Percentiles rank a stretch among this genome's conserved stretches.
Evolutionary conservation across 805 yeast genomes (phyloP).

Genomic region (Saturnispora diversa): DNA sequence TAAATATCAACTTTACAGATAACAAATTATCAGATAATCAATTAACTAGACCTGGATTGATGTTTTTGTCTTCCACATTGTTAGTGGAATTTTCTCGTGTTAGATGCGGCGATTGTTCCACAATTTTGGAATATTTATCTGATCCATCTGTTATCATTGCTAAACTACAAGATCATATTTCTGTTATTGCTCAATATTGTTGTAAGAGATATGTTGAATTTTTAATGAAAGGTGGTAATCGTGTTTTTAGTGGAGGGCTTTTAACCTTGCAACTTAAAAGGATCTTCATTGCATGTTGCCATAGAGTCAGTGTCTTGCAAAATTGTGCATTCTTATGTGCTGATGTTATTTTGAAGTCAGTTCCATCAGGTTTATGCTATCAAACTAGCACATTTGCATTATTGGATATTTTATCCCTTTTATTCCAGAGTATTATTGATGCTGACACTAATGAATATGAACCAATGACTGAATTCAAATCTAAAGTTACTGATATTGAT

Average conservation of each 20-base stretch:
- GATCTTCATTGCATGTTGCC: conserved; percentile 65
- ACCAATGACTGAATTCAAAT: conserved; percentile 61
- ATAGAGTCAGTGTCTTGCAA: conserved; percentile 66
- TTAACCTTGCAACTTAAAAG: conserved; percentile 63
- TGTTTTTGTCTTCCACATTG: conserved; percentile 79
- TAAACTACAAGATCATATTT: conserved; percentile 62
- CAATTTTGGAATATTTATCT: conserved; percentile 68
- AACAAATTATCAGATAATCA: conserved; percentile 29
- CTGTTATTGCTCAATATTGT: conserved; percentile 52
- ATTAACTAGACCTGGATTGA: conserved; percentile 65
- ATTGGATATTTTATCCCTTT: conserved; percentile 68
- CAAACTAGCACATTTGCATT: conserved; percentile 64
- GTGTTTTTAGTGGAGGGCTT: conserved; percentile 47
- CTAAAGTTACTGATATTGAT: conserved; percentile 37
- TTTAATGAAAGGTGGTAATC: conserved; percentile 45
- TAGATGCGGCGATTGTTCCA: conserved; percentile 72
- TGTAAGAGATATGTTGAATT: conserved; percentile 47
- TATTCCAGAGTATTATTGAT: conserved; percentile 75
- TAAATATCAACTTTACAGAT: conserved; percentile 46
- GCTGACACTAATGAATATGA: conserved; percentile 79
- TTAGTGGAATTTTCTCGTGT: conserved; percentile 75
- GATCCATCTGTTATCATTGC: conserved; percentile 72
- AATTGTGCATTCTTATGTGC: conserved; percentile 73
- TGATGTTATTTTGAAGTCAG: conserved; percentile 50
- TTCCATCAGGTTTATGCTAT: conserved; percentile 78